A percentile compares a stretch with the other conserved stretches of the same genome.
Conservation (phyloP, 805 yeast species). For the Kodamaea sagamina region DNA sequence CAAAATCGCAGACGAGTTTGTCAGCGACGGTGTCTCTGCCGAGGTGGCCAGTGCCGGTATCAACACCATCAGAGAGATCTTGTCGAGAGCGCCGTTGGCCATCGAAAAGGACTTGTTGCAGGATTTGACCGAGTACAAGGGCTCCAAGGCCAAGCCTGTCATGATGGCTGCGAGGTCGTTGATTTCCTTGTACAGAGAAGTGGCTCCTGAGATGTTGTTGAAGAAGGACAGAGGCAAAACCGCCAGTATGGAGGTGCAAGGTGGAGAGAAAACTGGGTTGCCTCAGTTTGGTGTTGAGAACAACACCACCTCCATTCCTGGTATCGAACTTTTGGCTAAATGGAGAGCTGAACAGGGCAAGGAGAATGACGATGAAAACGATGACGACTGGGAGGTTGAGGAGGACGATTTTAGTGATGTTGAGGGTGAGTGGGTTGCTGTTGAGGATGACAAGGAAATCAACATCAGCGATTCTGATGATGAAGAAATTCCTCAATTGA, state of each 20-base stretch:
- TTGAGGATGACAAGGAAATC: slow-evolving; percentile 80
- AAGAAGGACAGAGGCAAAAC: slow-evolving; percentile 91
- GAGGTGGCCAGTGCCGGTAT: slow-evolving; percentile 98
- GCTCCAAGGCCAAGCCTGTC: slow-evolving; percentile 92
- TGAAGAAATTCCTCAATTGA: slow-evolving; percentile 21
- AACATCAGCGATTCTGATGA: slow-evolving; percentile 54
- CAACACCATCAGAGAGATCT: slow-evolving; percentile 90
- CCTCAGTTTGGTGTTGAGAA: slow-evolving; percentile 77
- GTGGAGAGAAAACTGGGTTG: slow-evolving; percentile 45
- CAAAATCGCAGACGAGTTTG: slow-evolving; percentile 95
- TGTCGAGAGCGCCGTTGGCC: slow-evolving; percentile 91
- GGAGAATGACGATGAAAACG: slow-evolving; percentile 43
- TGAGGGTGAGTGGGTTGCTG: slow-evolving; percentile 91
- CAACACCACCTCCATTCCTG: slow-evolving; percentile 75
- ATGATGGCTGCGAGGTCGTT: slow-evolving; percentile 91
- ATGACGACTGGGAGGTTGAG: slow-evolving; percentile 62
- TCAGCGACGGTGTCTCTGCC: slow-evolving; percentile 96
- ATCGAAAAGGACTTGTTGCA: slow-evolving; percentile 85
- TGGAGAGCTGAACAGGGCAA: slow-evolving; percentile 72
- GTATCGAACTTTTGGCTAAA: slow-evolving; percentile 83
- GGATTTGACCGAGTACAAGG: slow-evolving; percentile 86
- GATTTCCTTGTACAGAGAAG: slow-evolving; percentile 83
- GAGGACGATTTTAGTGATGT: slow-evolving; percentile 47
- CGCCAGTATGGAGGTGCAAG: slow-evolving; percentile 80
- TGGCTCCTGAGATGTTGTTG: slow-evolving; percentile 93